Conservation (phyloP, 176 grass and related monocot species). For the Oryza punctata region DNA sequence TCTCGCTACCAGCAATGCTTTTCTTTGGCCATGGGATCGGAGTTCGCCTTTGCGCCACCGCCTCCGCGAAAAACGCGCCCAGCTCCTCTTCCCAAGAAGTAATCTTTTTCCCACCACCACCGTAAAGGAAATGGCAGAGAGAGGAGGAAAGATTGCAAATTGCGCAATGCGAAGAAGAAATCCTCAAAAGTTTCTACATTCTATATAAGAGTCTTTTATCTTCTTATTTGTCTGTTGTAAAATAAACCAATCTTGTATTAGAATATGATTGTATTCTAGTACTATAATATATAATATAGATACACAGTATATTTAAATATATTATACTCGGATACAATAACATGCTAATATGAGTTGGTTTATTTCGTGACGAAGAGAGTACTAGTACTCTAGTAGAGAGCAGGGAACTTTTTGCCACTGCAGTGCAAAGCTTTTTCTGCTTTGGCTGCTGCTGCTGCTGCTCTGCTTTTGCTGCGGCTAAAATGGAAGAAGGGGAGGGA, state of each 20-base stretch:
- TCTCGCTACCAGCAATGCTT: background rate
- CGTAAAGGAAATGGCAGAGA: conserved; percentile 8
- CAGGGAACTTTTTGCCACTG: conserved; percentile 14
- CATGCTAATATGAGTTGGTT: too few relatives aligned
- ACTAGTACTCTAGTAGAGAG: too few relatives aligned
- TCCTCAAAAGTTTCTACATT: too few relatives aligned
- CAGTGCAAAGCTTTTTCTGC: conserved; percentile 32
- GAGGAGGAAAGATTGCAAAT: background rate
- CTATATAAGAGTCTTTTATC: too few relatives aligned
- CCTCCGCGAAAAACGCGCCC: conserved; percentile 7
- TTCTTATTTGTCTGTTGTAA: too few relatives aligned
- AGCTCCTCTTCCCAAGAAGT: conserved; percentile 32
- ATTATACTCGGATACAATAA: too few relatives aligned
- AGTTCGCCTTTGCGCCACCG: conserved; percentile 20
- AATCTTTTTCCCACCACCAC: conserved; percentile 36
- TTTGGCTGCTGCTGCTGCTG: conserved; percentile 23
- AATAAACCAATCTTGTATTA: too few relatives aligned
- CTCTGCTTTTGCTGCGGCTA: conserved; percentile 38
- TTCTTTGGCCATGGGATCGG: conserved; percentile 36
- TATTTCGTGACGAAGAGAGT: too few relatives aligned
- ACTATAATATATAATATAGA: too few relatives aligned
- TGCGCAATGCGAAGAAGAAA: background rate
- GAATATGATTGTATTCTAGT: too few relatives aligned
- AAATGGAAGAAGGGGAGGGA: background rate
- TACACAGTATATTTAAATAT: too few relatives aligned